Percentiles rank a stretch among this genome's conserved stretches.
These are phyloP conservation scores for Calonectria henricotiae DNA, from an alignment of 2,329 filamentous ascomycete species.

Conservation along the genomic window DNA sequence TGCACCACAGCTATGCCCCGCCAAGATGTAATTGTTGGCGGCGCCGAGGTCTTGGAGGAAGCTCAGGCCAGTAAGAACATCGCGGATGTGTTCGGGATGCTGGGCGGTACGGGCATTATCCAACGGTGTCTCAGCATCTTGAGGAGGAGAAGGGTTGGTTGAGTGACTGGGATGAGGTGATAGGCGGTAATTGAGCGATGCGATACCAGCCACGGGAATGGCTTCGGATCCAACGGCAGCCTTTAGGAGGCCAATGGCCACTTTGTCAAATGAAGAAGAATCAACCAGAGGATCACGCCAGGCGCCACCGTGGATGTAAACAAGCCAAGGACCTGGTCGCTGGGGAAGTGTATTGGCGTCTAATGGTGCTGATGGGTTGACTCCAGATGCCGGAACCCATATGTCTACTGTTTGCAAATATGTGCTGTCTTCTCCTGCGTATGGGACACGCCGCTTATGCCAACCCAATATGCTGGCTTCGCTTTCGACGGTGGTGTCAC, in stretches of 20 bases:
- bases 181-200: slow-evolving; percentile 71
- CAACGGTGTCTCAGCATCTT: not conserved
- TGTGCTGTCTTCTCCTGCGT: not conserved
- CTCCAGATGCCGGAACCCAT: not conserved
- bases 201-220: slow-evolving; percentile 32
- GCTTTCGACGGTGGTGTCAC: too few species aligned
- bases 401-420: slow-evolving; percentile 2
- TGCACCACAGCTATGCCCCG: slow-evolving; percentile 23
- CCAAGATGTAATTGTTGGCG: not conserved
- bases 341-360: not conserved
- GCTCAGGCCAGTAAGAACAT: not conserved
- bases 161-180: slow-evolving; percentile 63
- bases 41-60: not conserved
- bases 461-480: not conserved
- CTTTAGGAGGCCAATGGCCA: not conserved
- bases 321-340: slow-evolving; percentile 36
- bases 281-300: slow-evolving; percentile 51
- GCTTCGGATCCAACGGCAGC: not conserved
- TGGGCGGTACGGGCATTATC: not conserved
- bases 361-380: not conserved
- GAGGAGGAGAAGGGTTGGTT: slow-evolving; percentile 37
- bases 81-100: slow-evolving; percentile 1
- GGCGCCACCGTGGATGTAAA: slow-evolving; percentile 52
- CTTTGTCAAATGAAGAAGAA: slow-evolving; percentile 32
- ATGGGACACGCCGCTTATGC: slow-evolving; percentile 12